Percentiles rank a stretch among this genome's conserved stretches.
phyloP scores from a whole-genome alignment of 2,329 filamentous ascomycete genomes.

The Neobulgaria alba region DNA sequence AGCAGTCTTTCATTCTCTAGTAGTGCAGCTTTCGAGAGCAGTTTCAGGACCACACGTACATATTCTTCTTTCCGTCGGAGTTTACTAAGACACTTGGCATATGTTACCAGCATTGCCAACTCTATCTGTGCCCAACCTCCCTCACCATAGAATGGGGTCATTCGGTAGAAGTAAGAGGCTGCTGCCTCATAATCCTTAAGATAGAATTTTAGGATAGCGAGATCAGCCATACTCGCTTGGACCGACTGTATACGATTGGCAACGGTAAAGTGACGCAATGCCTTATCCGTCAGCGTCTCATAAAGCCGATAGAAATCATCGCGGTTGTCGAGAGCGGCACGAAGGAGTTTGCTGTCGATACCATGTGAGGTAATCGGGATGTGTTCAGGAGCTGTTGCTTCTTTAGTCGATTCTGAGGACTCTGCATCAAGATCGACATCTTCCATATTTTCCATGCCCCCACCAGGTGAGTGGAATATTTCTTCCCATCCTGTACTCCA shows the following conservation, averaged over 20 bases:
- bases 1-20: constrained; percentile 42
- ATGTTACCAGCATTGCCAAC: constrained; percentile 76
- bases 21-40: constrained; percentile 59
- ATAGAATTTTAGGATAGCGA: constrained; percentile 76
- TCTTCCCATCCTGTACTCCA: constrained; percentile 73
- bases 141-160: constrained; percentile 71
- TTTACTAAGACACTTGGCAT: constrained; percentile 71
- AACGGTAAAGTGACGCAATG: constrained; percentile 72
- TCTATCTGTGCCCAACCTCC: constrained; percentile 74
- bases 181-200: constrained; percentile 66
- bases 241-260: constrained; percentile 72
- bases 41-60: constrained; percentile 62
- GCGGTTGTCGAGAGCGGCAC: constrained; percentile 50
- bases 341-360: constrained; percentile 48
- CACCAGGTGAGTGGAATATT: constrained; percentile 38
- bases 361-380: constrained; percentile 32
- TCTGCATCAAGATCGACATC: constrained; percentile 44
- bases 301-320: constrained; percentile 60
- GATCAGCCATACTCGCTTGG: constrained; percentile 70
- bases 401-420: not conserved
- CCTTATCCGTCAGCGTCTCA: constrained; percentile 73
- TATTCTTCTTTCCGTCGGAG: constrained; percentile 72
- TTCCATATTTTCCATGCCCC: constrained; percentile 38
- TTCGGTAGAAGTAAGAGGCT: constrained; percentile 66
- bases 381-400: constrained; percentile 1